Conservation (phyloP, 371 early-diverging fungal genomes). For the Circinella umbellata region DNA sequence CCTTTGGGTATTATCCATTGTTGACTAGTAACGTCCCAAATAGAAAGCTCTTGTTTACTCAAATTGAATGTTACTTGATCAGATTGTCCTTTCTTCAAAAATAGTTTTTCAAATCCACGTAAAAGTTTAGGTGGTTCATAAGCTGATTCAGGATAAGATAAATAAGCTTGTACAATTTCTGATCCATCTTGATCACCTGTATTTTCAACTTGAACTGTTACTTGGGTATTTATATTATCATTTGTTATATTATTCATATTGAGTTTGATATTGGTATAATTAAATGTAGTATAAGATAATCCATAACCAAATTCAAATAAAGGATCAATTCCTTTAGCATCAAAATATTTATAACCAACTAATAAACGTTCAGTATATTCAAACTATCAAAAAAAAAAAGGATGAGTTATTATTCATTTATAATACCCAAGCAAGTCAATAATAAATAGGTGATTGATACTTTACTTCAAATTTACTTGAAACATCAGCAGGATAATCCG, state of each 20-base stretch:
- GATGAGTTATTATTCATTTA: too few relatives aligned
- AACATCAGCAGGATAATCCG: slow-evolving; percentile 37
- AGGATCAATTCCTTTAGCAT: slow-evolving; percentile 49
- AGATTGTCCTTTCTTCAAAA: slow-evolving; percentile 21
- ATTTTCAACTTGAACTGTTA: slow-evolving; percentile 41
- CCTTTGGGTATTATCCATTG: slow-evolving; percentile 43
- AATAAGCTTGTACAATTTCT: slow-evolving; percentile 55
- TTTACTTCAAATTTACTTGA: slow-evolving; percentile 2
- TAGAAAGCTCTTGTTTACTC: slow-evolving; percentile 26
- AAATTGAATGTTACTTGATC: slow-evolving; percentile 3
- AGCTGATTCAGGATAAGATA: slow-evolving; percentile 39
- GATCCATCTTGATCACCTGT: slow-evolving; percentile 47
- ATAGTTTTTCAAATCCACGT: slow-evolving; percentile 46
- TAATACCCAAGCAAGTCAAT: too few relatives aligned
- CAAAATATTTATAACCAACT: slow-evolving; percentile 55
- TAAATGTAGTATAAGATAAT: slow-evolving; percentile 59
- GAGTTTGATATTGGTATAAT: slow-evolving; percentile 24
- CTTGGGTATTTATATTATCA: slow-evolving; percentile 12
- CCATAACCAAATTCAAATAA: slow-evolving; percentile 60
- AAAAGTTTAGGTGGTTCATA: slow-evolving; percentile 46
- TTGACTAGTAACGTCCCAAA: slow-evolving; percentile 30
- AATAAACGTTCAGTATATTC: slow-evolving; percentile 51
- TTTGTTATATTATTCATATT: not conserved
- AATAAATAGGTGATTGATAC: not conserved
- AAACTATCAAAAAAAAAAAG: slow-evolving; percentile 16